A percentile compares a stretch with the other conserved stretches of the same genome.
phyloP scores from a whole-genome alignment of 2,329 filamentous ascomycete species.

The Plectosphaerella cucumerina region DNA sequence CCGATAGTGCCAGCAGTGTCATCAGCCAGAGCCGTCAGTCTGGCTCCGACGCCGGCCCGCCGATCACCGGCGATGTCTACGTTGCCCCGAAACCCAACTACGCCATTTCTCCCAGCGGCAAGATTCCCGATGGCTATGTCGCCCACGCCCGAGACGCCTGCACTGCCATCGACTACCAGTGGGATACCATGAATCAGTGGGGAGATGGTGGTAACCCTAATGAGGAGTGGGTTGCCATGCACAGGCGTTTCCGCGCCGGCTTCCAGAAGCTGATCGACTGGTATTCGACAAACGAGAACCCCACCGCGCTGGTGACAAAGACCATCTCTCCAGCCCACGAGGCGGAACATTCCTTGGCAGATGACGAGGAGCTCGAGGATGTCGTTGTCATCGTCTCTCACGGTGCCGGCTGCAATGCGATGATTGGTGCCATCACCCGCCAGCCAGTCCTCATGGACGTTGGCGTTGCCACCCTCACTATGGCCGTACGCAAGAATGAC shows the following conservation, averaged over 20 bases:
- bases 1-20: constrained; percentile 17
- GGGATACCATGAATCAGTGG: constrained; percentile 90
- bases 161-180: constrained; percentile 84
- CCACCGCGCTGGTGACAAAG: constrained; percentile 47
- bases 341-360: constrained; percentile 38
- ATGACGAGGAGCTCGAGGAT: constrained; percentile 65
- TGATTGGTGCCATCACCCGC: constrained; percentile 87
- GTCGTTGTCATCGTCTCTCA: constrained; percentile 89
- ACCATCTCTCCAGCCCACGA: constrained; percentile 24
- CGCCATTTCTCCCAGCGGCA: constrained; percentile 72
- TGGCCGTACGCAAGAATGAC: constrained; percentile 65
- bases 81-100: constrained; percentile 75
- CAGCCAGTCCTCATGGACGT: constrained; percentile 90
- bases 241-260: constrained; percentile 79
- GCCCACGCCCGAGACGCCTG: constrained; percentile 87
- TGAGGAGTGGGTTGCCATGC: constrained; percentile 96
- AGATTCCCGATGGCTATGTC: constrained; percentile 84
- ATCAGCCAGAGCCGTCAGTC: constrained; percentile 2
- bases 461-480: constrained; percentile 83
- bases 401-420: constrained; percentile 90
- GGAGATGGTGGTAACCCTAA: constrained; percentile 83
- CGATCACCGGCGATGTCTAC: constrained; percentile 76
- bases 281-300: constrained; percentile 61
- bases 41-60: constrained; percentile 61
- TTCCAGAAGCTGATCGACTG: constrained; percentile 76